These are phyloP conservation scores for Cairneyella variabilis DNA, from an alignment of 495 filamentous ascomycete genomes.

Conservation along the genomic window DNA sequence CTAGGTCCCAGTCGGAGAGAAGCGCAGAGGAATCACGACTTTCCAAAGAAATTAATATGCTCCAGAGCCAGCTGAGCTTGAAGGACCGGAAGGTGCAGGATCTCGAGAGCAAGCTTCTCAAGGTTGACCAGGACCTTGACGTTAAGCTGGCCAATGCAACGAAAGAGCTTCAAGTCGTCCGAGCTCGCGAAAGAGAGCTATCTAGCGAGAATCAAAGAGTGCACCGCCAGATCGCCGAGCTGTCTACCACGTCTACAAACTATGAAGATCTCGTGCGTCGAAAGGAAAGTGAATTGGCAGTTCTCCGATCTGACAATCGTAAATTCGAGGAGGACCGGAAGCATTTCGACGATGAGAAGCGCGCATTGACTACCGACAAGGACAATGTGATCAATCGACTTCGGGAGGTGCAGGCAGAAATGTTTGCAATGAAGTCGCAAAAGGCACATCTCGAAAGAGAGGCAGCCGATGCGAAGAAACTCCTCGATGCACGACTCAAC, in stretches of 20 bases:
- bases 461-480: conserved; percentile 77
- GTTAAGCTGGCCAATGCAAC: conserved; percentile 75
- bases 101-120: conserved; percentile 76
- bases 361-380: conserved; percentile 63
- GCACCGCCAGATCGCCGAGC: conserved; percentile 77
- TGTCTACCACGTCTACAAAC: conserved; percentile 86
- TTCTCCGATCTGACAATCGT: conserved; percentile 79
- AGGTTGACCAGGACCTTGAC: conserved; percentile 85
- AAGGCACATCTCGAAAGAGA: conserved; percentile 81
- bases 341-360: conserved; percentile 70
- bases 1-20: conserved; percentile 61
- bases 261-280: conserved; percentile 90
- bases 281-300: conserved; percentile 88
- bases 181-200: conserved; percentile 69
- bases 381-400: conserved; percentile 75
- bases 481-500: conserved; percentile 83
- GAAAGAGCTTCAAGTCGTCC: conserved; percentile 74
- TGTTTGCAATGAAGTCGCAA: conserved; percentile 81
- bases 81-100: conserved; percentile 91
- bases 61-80: conserved; percentile 83
- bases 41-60: conserved; percentile 79
- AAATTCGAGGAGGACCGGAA: conserved; percentile 74
- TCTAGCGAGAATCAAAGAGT: conserved; percentile 78
- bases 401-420: conserved; percentile 80
- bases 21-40: conserved; percentile 69